These are phyloP conservation scores for Isoetes engelmannii DNA, from an alignment of 83 land plant genomes.

Conservation along the genomic window DNA sequence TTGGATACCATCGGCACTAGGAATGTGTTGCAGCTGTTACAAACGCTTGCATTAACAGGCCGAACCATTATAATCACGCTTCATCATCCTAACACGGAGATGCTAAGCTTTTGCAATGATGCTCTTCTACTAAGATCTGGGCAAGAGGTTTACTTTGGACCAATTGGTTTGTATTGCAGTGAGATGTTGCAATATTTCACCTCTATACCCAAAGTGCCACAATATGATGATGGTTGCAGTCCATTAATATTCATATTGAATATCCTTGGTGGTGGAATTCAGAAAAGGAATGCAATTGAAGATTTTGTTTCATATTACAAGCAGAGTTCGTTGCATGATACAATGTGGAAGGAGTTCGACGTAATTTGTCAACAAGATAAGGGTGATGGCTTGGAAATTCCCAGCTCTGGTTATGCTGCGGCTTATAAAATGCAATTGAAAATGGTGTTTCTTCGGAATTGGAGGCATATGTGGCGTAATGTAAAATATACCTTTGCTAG, in stretches of 20 bases:
- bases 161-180: conserved; percentile 23
- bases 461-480: conserved; percentile 29
- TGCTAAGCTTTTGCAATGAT: conserved; percentile 18
- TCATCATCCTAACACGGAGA: conserved; percentile 27
- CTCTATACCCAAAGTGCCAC: conserved; percentile 19
- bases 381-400: neutral
- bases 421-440: conserved; percentile 16
- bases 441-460: conserved; percentile 28
- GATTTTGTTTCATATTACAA: conserved; percentile 23
- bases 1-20: conserved; percentile 26
- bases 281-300: conserved; percentile 10
- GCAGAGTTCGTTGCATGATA: neutral
- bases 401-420: conserved; percentile 10
- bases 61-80: conserved; percentile 23
- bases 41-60: conserved; percentile 12
- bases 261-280: conserved; percentile 28
- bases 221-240: conserved; percentile 12
- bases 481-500: conserved; percentile 31
- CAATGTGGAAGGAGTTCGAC: conserved; percentile 16
- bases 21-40: conserved; percentile 18
- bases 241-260: conserved; percentile 24
- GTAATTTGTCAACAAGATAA: conserved; percentile 8
- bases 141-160: conserved; percentile 34
- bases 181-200: conserved; percentile 19
- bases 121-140: conserved; percentile 23